phyloP scores from a whole-genome alignment of 2,329 filamentous ascomycete genomes.

The Fusarium tjaetaba region DNA sequence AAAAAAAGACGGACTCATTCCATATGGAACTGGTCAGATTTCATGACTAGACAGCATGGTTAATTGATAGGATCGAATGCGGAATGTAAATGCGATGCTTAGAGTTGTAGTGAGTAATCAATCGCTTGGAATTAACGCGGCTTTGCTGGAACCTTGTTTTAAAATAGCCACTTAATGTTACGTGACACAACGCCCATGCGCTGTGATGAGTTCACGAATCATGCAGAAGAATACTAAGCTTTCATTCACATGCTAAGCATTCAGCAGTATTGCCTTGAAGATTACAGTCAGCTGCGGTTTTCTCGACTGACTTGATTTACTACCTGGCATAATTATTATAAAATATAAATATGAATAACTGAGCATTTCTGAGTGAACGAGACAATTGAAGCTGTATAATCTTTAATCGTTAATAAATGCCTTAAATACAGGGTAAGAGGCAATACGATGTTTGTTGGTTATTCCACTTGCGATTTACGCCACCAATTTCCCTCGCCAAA shows the following conservation, averaged over 20 bases:
- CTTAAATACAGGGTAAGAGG: not conserved
- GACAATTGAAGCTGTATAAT: too few relatives aligned
- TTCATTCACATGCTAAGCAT: rapidly evolving
- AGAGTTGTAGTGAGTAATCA: not conserved
- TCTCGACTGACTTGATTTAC: rapidly evolving
- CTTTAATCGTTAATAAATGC: rapidly evolving
- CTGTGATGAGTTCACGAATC: rapidly evolving
- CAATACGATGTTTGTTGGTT: not conserved
- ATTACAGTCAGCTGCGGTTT: too few relatives aligned
- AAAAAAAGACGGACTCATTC: rapidly evolving
- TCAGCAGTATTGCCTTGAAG: rapidly evolving
- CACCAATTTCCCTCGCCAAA: not conserved
- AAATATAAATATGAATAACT: not conserved
- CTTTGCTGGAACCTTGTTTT: not conserved
- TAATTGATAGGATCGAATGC: too few relatives aligned
- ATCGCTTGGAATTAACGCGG: not conserved
- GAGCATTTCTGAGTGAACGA: rapidly evolving
- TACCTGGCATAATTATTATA: rapidly evolving
- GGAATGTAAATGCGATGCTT: not conserved
- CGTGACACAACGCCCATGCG: not conserved
- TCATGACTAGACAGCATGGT: rapidly evolving
- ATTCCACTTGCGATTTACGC: not conserved
- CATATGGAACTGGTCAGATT: rapidly evolving
- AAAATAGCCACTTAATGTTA: not conserved
- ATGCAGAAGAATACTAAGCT: rapidly evolving